Percentiles rank a stretch among this genome's conserved stretches.
These are phyloP conservation scores for Pseudozyma hubeiensis DNA, from an alignment of 1,284 basidiomycete genomes.

Conservation along the genomic window DNA sequence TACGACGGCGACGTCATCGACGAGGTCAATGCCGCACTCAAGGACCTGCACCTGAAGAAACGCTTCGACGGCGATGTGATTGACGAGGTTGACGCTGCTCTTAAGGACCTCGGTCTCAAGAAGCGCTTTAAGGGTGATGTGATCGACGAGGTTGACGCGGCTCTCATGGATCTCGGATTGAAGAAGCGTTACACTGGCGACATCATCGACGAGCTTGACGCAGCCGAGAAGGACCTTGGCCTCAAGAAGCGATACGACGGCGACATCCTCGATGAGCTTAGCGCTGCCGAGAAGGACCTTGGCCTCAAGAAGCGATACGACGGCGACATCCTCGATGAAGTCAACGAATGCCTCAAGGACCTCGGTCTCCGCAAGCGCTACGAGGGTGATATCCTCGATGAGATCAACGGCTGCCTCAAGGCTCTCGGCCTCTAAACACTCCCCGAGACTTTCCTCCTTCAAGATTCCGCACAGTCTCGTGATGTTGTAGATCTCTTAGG, in stretches of 20 bases:
- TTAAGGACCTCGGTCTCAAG: neutral
- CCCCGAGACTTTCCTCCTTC: no score
- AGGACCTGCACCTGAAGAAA: neutral
- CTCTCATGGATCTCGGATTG: neutral
- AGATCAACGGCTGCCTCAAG: neutral
- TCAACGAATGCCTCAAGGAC: neutral
- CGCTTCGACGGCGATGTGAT: neutral
- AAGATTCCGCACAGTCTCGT: no score
- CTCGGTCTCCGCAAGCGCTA: no score
- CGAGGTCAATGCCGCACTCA: neutral
- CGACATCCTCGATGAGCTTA: neutral
- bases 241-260: neutral
- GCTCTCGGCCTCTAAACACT: no score
- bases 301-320: slow-evolving; percentile 1
- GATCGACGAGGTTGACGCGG: slow-evolving; percentile 2
- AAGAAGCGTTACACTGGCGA: neutral
- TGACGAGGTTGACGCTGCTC: neutral
- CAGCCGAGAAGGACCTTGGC: neutral
- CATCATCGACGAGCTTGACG: neutral
- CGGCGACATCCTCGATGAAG: slow-evolving; percentile 2
- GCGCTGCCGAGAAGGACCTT: neutral
- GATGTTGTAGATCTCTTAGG: no score
- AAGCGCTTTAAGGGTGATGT: slow-evolving; percentile 1
- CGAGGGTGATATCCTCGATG: neutral
- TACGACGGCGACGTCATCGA: slow-evolving; percentile 3